phyloP scores from a whole-genome alignment of 495 filamentous ascomycete genomes.

The Aspergillus baeticus region DNA sequence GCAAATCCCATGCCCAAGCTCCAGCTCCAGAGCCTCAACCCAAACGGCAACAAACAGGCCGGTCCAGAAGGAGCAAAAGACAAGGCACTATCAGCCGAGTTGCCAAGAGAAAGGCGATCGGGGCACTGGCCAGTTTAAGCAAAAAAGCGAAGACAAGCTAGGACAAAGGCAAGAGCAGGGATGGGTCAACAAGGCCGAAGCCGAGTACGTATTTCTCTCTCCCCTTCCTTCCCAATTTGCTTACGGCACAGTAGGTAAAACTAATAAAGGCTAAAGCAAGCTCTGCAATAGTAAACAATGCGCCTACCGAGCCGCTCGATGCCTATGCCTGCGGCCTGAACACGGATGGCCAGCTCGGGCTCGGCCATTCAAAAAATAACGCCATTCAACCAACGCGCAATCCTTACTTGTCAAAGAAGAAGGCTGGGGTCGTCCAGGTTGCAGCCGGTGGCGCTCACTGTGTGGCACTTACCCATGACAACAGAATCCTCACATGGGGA shows the following conservation, averaged over 20 bases:
- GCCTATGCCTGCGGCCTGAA: constrained; percentile 54
- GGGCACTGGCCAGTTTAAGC: background rate
- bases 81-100: background rate
- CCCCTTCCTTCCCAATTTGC: background rate
- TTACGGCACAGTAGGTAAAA: background rate
- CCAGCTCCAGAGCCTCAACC: background rate
- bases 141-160: background rate
- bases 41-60: background rate
- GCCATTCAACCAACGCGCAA: constrained; percentile 54
- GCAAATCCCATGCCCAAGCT: background rate
- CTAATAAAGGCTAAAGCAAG: background rate
- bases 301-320: constrained; percentile 38
- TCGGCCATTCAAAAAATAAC: constrained; percentile 44
- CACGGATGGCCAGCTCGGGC: constrained; percentile 49
- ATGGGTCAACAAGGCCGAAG: background rate
- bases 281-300: constrained; percentile 28
- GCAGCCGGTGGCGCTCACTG: constrained; percentile 68
- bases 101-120: background rate
- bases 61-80: background rate
- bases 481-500: constrained; percentile 68
- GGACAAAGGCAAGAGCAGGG: background rate
- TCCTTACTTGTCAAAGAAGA: constrained; percentile 36
- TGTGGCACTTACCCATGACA: constrained; percentile 62
- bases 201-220: background rate
- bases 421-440: constrained; percentile 56